phyloP scores from a whole-genome alignment of 176 grass and related monocot species.

The Oryza glumipatula region DNA sequence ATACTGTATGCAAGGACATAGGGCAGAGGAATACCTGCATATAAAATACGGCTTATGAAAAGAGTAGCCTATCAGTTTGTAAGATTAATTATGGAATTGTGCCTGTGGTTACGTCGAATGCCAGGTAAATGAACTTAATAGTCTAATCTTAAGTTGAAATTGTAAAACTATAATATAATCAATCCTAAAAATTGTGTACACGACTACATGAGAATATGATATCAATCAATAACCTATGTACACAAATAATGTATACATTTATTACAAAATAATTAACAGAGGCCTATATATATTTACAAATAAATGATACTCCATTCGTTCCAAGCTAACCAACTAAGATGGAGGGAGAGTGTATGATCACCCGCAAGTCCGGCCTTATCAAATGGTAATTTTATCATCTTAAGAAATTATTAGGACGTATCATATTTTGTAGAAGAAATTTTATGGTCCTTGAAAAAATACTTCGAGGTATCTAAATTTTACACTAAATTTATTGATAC shows the following conservation, averaged over 20 bases:
- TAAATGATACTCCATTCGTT: background rate
- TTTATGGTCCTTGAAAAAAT: no score
- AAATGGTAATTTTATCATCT: background rate
- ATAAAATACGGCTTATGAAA: background rate
- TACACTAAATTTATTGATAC: no score
- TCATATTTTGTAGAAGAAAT: no score
- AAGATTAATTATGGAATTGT: background rate
- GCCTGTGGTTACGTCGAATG: no score
- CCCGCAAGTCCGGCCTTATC: background rate
- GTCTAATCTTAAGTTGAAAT: no score
- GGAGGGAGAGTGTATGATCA: background rate
- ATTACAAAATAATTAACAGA: background rate
- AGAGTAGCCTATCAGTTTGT: background rate
- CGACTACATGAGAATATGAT: background rate
- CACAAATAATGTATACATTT: background rate
- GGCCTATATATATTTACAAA: background rate
- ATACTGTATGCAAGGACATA: background rate
- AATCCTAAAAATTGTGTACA: background rate
- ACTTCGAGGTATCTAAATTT: no score
- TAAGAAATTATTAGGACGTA: no score
- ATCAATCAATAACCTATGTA: background rate
- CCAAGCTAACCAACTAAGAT: no score
- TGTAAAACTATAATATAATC: background rate
- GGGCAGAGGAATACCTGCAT: background rate
- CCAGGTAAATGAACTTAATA: no score